Evolutionary conservation across 2,329 filamentous ascomycete genomes (phyloP).

Genomic region (Alternaria arbusti): DNA sequence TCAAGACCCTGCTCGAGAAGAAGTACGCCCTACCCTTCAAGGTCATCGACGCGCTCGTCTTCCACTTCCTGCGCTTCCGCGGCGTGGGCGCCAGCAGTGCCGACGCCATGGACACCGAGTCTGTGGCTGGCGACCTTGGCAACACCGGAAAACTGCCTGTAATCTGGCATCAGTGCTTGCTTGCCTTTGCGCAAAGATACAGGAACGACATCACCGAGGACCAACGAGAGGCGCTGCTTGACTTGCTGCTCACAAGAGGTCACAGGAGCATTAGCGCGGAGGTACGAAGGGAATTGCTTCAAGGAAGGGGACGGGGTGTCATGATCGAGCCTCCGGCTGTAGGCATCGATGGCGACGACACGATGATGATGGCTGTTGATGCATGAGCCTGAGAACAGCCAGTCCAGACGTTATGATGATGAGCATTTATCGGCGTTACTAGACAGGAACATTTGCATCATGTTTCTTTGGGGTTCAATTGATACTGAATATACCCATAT

Average conservation of each 20-base stretch:
- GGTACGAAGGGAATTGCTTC: slow-evolving; percentile 84
- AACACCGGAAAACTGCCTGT: slow-evolving; percentile 77
- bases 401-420: background rate
- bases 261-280: slow-evolving; percentile 91
- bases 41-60: slow-evolving; percentile 91
- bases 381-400: background rate
- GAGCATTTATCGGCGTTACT: slow-evolving; percentile 17
- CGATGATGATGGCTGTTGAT: slow-evolving; percentile 71
- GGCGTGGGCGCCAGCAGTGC: slow-evolving; percentile 67
- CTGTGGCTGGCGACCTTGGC: slow-evolving; percentile 44
- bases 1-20: slow-evolving; percentile 91
- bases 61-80: slow-evolving; percentile 93
- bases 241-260: slow-evolving; percentile 82
- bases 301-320: slow-evolving; percentile 84
- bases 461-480: background rate
- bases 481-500: background rate
- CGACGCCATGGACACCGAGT: slow-evolving; percentile 59
- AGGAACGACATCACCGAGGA: slow-evolving; percentile 96
- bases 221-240: slow-evolving; percentile 87
- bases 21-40: slow-evolving; percentile 96
- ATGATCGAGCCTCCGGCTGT: slow-evolving; percentile 65
- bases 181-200: slow-evolving; percentile 93
- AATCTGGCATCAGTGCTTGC: slow-evolving; percentile 92
- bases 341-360: slow-evolving; percentile 81
- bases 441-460: slow-evolving; percentile 3